A percentile compares a stretch with the other conserved stretches of the same genome.
Evolutionary conservation across 768 basidiomycete genomes (phyloP).

Genomic region (Pulveroboletus sp.): DNA sequence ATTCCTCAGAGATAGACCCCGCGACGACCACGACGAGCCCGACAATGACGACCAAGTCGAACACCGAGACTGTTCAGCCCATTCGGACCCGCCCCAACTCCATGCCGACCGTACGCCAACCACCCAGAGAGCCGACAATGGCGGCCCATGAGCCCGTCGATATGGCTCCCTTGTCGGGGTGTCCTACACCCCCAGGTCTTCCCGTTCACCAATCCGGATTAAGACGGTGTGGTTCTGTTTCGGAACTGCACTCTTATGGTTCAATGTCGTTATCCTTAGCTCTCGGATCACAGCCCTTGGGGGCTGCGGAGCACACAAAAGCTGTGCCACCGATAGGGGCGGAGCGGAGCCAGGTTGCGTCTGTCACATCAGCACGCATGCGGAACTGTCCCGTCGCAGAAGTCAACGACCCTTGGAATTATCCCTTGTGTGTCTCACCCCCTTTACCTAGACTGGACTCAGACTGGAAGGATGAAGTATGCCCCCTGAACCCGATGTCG

Average conservation of each 20-base stretch:
- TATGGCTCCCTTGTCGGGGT: neutral
- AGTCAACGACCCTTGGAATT: neutral
- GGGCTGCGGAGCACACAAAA: slow-evolving; percentile 19
- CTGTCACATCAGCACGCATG: slow-evolving; percentile 11
- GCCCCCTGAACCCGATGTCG: neutral
- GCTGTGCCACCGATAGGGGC: slow-evolving; percentile 27
- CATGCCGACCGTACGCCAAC: slow-evolving; percentile 15
- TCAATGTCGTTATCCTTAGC: slow-evolving; percentile 23
- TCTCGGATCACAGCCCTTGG: slow-evolving; percentile 24
- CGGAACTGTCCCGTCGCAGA: neutral
- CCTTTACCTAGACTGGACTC: slow-evolving; percentile 3
- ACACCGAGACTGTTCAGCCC: slow-evolving; percentile 18
- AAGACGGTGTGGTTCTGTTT: slow-evolving; percentile 6
- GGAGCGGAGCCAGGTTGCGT: slow-evolving; percentile 24
- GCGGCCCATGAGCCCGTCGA: slow-evolving; percentile 1
- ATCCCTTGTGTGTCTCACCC: slow-evolving; percentile 8
- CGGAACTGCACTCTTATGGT: slow-evolving; percentile 1
- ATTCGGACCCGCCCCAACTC: slow-evolving; percentile 11
- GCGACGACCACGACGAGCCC: neutral
- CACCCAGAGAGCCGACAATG: slow-evolving; percentile 10
- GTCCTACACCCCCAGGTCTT: slow-evolving; percentile 22
- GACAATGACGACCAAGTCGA: slow-evolving; percentile 12
- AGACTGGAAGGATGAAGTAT: slow-evolving; percentile 1
- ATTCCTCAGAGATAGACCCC: neutral
- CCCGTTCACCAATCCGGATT: slow-evolving; percentile 7